Base-by-base conservation (phyloP, 805 yeast species). In the Lachancea nothofagi region DNA sequence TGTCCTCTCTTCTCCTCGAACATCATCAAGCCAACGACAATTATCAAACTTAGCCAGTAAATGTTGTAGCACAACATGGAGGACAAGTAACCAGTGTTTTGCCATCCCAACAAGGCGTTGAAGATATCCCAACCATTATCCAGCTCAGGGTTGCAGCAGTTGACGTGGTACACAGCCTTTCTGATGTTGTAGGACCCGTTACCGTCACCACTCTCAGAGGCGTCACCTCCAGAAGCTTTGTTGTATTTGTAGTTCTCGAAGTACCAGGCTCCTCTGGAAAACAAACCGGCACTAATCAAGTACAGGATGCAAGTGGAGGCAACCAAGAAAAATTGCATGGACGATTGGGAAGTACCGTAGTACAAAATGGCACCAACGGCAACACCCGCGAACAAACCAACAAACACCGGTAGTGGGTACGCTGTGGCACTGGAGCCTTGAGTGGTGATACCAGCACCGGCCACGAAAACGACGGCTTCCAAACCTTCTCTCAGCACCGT, bases 121-220 rank as follows among this genome's bases (percentile, higher is more conserved):
- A 90, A 90, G 46, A 90, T 80, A 75, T 88, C 96, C 97, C 97
- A 90, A 69, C 97, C 97, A 53, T 81, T 79, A 65, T 83, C 90
- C 43, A 73, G 70, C 64, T 83, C 89, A 33, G 97, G 97, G 66
- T 88, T 88, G 71, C 97, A 90, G 69, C 97, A 90, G 74, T 90
- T 88, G 46, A 90, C 94, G 67, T 90, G 98, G 89, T 96, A 90
- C 20, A 90, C 96, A 10, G 83, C 66, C 55, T 74, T 74, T 36
- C 70, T 55, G 55, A 90, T 77, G 64, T 90, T 80, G 66, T 90
- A 90, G 19, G 97, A 82, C 59, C 98, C 98, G 30, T 95, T 90
- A 51, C 98, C 98, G 40, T 80, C 72, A 54, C 97, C 97, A 53
- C 72, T 68, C 65, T 90, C 97, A 27, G 96, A 75, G 19, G 94